phyloP scores from a whole-genome alignment of 345 rosid species.

The Eucalyptus tenuipes region DNA sequence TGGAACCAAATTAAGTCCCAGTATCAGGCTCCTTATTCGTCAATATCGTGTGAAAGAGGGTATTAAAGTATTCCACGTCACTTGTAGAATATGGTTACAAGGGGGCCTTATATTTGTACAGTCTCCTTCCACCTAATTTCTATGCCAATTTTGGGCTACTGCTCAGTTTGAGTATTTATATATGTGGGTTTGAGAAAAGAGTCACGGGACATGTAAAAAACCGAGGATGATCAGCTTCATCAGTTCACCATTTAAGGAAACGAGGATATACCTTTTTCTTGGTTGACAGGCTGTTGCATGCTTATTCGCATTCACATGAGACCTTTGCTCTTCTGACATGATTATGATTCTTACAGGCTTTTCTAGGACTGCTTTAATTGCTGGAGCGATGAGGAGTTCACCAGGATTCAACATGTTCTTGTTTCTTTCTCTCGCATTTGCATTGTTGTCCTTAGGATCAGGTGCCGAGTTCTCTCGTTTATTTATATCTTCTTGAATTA shows the following conservation, averaged over 20 bases:
- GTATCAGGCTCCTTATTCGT: background rate
- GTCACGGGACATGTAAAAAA: background rate
- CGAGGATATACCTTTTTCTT: background rate
- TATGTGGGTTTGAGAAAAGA: conserved; percentile 2
- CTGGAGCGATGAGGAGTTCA: background rate
- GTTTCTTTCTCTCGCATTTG: background rate
- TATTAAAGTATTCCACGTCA: background rate
- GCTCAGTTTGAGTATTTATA: background rate
- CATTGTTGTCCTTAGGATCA: background rate
- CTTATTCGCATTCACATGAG: background rate
- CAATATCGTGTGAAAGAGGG: background rate
- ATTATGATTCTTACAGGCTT: background rate
- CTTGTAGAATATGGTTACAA: background rate
- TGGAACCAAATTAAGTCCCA: background rate
- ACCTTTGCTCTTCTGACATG: background rate
- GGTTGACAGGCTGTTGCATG: background rate
- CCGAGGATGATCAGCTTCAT: background rate
- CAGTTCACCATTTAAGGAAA: background rate
- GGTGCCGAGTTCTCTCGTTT: background rate
- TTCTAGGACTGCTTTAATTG: background rate
- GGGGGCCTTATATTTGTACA: background rate
- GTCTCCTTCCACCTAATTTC: background rate
- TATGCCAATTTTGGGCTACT: background rate
- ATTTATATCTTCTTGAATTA: background rate
- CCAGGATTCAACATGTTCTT: background rate